Evolutionary conservation across 1,284 basidiomycete species (phyloP).

Genomic region (Moesziomyces sp.): DNA sequence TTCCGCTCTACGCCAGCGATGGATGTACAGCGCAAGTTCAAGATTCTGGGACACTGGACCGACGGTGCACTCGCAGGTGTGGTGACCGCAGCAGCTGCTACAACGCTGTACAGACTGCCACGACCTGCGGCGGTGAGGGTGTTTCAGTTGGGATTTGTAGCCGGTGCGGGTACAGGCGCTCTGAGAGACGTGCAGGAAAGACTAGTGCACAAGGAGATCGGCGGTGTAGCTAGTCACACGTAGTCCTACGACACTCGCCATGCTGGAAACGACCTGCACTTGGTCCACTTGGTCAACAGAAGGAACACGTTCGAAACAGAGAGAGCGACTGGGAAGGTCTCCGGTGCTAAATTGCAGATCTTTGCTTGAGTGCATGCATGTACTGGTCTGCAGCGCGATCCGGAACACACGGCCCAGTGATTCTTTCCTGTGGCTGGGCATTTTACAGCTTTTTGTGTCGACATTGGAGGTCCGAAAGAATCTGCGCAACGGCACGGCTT

Average conservation of each 20-base stretch:
- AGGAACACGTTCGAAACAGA: no score
- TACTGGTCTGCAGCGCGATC: slow-evolving; percentile 36
- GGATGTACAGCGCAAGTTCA: slow-evolving; percentile 5
- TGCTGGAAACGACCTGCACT: no score
- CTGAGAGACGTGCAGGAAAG: slow-evolving; percentile 40
- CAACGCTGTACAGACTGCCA: slow-evolving; percentile 40
- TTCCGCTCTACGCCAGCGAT: not conserved
- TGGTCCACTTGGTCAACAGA: not conserved
- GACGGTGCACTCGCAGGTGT: slow-evolving; percentile 55
- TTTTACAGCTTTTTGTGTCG: slow-evolving; percentile 27
- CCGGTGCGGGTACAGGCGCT: slow-evolving; percentile 40
- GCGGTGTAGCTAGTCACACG: slow-evolving; percentile 43
- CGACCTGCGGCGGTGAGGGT: slow-evolving; percentile 22
- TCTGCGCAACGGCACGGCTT: slow-evolving; percentile 2
- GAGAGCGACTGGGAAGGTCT: slow-evolving; percentile 11
- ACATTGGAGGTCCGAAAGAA: slow-evolving; percentile 27
- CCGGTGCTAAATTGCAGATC: slow-evolving; percentile 27
- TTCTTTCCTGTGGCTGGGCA: slow-evolving; percentile 16
- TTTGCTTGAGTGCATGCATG: slow-evolving; percentile 15
- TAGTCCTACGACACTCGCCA: not conserved
- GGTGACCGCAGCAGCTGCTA: slow-evolving; percentile 37
- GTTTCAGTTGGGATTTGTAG: slow-evolving; percentile 40
- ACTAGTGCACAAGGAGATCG: slow-evolving; percentile 31
- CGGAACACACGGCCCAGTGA: slow-evolving; percentile 20
- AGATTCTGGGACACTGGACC: slow-evolving; percentile 54